Evolutionary conservation across 176 grass and related monocot genomes (phyloP).

Genomic region (Carex myosuroides): DNA sequence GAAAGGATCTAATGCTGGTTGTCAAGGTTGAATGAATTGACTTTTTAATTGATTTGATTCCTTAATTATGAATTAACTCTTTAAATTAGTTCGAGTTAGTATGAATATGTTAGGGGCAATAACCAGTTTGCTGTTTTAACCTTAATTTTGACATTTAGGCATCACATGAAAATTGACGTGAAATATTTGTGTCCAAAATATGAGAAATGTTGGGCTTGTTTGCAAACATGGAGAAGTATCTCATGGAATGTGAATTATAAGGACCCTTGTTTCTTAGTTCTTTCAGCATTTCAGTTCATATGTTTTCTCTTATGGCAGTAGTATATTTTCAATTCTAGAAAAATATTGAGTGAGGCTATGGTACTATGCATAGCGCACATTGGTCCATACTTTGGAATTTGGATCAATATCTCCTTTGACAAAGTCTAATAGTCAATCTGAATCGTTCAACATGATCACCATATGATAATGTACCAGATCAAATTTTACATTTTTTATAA

Average conservation of each 20-base stretch:
- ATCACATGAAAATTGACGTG: neutral
- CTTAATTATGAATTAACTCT: neutral
- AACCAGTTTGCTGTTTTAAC: neutral
- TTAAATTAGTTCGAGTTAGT: neutral
- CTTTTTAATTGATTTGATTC: neutral
- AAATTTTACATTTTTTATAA: no score
- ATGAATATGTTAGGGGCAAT: neutral
- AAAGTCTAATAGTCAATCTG: no score
- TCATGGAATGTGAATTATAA: neutral
- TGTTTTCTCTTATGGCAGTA: neutral
- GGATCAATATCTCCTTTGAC: no score
- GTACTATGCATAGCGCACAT: no score
- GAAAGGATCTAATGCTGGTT: neutral
- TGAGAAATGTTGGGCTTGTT: neutral
- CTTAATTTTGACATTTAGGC: neutral
- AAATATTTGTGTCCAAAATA: neutral
- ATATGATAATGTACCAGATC: no score
- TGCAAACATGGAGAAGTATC: neutral
- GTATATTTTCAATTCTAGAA: neutral
- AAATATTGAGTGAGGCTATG: no score
- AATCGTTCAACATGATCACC: no score
- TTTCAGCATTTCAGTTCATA: neutral
- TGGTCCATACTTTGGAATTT: no score
- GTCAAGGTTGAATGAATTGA: neutral
- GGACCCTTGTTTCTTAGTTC: neutral